Evolutionary conservation across 2,329 filamentous ascomycete genomes (phyloP).

Genomic region (Gnomoniopsis smithogilvyi): DNA sequence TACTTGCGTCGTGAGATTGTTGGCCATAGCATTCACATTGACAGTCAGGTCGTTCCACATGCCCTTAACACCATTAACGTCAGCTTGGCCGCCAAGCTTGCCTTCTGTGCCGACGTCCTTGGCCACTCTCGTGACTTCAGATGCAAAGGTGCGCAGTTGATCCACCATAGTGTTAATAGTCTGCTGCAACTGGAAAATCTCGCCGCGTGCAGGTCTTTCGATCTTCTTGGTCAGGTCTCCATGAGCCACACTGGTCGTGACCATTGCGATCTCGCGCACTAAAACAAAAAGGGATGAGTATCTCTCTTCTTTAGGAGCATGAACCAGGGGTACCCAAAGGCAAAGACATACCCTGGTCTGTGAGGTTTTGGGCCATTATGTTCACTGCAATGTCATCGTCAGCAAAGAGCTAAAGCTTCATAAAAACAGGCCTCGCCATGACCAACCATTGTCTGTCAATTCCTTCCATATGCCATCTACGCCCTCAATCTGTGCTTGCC

Average conservation of each 20-base stretch:
- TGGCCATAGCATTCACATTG: slow-evolving; percentile 85
- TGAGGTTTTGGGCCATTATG: slow-evolving; percentile 80
- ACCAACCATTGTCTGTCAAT: slow-evolving; percentile 76
- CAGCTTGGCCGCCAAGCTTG: slow-evolving; percentile 77
- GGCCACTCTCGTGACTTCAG: slow-evolving; percentile 78
- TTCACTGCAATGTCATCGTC: slow-evolving; percentile 54
- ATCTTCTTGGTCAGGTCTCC: slow-evolving; percentile 84
- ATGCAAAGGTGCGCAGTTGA: slow-evolving; percentile 78
- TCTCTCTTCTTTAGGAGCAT: neutral
- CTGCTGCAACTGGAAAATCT: slow-evolving; percentile 79
- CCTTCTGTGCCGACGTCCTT: slow-evolving; percentile 83
- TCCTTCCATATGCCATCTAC: slow-evolving; percentile 98
- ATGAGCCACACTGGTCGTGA: slow-evolving; percentile 79
- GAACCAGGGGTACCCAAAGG: neutral
- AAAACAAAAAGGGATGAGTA: slow-evolving; percentile 22
- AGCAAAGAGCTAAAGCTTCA: slow-evolving; percentile 13
- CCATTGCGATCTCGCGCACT: slow-evolving; percentile 81
- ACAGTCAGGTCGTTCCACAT: slow-evolving; percentile 88
- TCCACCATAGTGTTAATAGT: slow-evolving; percentile 91
- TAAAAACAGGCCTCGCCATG: neutral
- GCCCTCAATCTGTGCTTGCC: slow-evolving; percentile 88
- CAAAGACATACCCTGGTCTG: slow-evolving; percentile 59
- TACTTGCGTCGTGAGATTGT: slow-evolving; percentile 83
- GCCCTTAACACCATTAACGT: slow-evolving; percentile 79
- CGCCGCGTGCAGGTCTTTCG: slow-evolving; percentile 73